These are phyloP conservation scores for Rubroboletus satanas DNA, from an alignment of 768 basidiomycete genomes.

Conservation along the genomic window DNA sequence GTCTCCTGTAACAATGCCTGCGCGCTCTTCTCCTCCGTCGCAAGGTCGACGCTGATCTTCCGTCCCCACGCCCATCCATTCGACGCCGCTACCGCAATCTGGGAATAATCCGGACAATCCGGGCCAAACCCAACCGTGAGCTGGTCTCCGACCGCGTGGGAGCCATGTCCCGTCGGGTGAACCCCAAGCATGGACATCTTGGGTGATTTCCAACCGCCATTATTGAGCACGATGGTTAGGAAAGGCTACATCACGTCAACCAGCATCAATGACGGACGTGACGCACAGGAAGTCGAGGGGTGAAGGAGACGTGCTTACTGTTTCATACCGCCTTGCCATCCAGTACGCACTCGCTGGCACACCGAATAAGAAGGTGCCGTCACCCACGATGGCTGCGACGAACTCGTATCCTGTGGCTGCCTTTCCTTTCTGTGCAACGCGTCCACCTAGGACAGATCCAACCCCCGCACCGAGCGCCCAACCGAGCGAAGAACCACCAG, in stretches of 20 bases:
- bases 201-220: conserved; percentile 69
- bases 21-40: conserved; percentile 20
- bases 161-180: conserved; percentile 56
- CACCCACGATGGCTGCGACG: conserved; percentile 58
- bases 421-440: conserved; percentile 20
- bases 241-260: conserved; percentile 48
- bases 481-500: conserved; percentile 65
- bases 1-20: conserved; percentile 29
- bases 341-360: conserved; percentile 65
- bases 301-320: conserved; percentile 37
- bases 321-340: conserved; percentile 67
- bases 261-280: not conserved
- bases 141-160: conserved; percentile 39
- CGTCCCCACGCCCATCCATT: conserved; percentile 63
- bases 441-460: conserved; percentile 50
- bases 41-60: conserved; percentile 32
- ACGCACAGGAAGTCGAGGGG: not conserved
- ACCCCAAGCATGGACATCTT: conserved; percentile 62
- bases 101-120: conserved; percentile 52
- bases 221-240: conserved; percentile 66
- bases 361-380: conserved; percentile 66
- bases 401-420: conserved; percentile 43
- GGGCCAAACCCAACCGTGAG: conserved; percentile 67
- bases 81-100: conserved; percentile 65
- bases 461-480: conserved; percentile 66